Evolutionary conservation across 2,329 filamentous ascomycete species (phyloP), one percentile per base, ranked within the genome.

Genomic region (Aspergillus sp.): DNA sequence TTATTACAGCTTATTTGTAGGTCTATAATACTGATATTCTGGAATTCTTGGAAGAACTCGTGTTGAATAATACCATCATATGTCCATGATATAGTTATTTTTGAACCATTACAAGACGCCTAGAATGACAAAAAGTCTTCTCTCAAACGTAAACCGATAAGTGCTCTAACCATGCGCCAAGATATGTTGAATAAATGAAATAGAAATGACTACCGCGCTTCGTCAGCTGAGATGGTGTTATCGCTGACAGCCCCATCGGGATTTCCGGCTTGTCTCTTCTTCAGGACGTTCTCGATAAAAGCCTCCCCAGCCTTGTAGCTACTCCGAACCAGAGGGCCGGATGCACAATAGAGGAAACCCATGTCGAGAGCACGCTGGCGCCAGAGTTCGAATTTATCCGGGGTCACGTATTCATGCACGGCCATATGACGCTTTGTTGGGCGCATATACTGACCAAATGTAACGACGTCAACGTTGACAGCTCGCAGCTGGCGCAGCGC

Each of bases 371-470:
- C 93, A 51, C 92, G 86, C 78, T 91, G 85, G 59, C 90, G 85
- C 95, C 95, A 99, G 68, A 89, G 80, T 71, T 98, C 93, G 71
- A 99, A 99, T 61, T 88, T 87, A 60, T 89, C 90, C 1, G 95
- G 95, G 0, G 92, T 93, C 47, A 99, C 85, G 73, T 99, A 99
- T 74, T 93, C 91, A 70, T 96, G 89, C 32, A 99, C 95, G 75
- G 96, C 89, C 85, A 99, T 93, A 75, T 99, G 95, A 44, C 93
- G 86, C 82, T 98, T 99, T 4, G 95, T 99, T 2, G 95, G 95
- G 11, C 93, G 90, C 95, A 99, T 99, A 80, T 99, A 99, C 80
- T 99, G 95, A n/a, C 95, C 95, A 66, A 99, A 99, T 0, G 95
- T 99, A 57, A 99, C 92, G 12, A 99, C 91, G 66, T 99, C 95